Conservation (phyloP, 129 eudicot species). For the Centaurea solstitialis region DNA sequence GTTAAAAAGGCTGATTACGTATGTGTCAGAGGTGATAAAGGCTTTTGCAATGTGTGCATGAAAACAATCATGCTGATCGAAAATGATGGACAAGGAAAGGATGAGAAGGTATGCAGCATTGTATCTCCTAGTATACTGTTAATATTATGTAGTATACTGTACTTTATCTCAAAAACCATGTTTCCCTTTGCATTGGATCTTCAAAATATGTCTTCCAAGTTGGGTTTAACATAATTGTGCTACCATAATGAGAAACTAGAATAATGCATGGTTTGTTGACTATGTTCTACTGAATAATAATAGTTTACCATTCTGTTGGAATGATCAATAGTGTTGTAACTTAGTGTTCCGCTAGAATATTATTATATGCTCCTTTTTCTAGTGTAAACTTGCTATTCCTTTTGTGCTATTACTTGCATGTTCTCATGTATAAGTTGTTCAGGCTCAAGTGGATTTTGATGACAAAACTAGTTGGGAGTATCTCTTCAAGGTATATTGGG, state of each 20-base stretch:
- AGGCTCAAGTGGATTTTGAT: constrained; percentile 92
- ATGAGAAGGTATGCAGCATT: constrained; percentile 56
- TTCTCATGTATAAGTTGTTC: constrained; percentile 32
- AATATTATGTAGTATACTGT: not conserved
- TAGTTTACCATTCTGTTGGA: not conserved
- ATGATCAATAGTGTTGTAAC: not conserved
- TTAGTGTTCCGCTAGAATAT: not conserved
- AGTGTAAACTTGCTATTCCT: not conserved
- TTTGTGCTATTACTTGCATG: constrained; percentile 7
- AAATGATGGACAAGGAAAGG: constrained; percentile 62
- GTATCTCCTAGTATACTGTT: not conserved
- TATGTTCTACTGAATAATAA: not conserved
- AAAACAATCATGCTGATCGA: constrained; percentile 81
- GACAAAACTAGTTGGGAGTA: constrained; percentile 93
- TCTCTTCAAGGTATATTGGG: constrained; percentile 92
- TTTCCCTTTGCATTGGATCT: not conserved
- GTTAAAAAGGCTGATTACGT: constrained; percentile 66
- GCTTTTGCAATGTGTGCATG: constrained; percentile 93
- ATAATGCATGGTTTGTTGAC: not conserved
- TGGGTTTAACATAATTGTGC: constrained; percentile 3
- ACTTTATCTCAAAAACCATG: not conserved
- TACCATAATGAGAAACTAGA: not conserved
- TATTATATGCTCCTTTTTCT: not conserved
- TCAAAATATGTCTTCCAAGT: not conserved
- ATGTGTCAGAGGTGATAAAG: constrained; percentile 84